Evolutionary conservation across 1,284 basidiomycete species (phyloP), one percentile per base, ranked within the genome.

Genomic region (Apiotrichum mycotoxinovorans): DNA sequence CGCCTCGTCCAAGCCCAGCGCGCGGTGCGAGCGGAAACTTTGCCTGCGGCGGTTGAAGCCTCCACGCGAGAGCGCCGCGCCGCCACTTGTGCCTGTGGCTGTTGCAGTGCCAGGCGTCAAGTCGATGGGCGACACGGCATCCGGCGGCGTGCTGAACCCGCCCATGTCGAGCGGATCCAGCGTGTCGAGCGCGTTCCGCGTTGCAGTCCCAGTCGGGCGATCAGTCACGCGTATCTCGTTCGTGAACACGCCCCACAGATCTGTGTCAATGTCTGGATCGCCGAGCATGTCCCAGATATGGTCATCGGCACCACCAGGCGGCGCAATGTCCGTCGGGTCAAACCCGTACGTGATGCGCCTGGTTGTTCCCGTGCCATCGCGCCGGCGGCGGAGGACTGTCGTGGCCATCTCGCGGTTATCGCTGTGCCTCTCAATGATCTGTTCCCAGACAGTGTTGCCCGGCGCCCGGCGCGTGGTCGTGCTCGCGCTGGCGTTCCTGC

Each of bases 281-380:
- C 90, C 88, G 54, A 91, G 76, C 17, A 88, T 87, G 69, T 91
- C 89, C 58, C 61, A 59, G 52, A 60, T 59, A 40, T 59, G 61
- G 22, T 59, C 57, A 49, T 59, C 52, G 25, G 40, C 30, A 17
- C 57, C 55, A 3, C 57, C 57, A 0, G 56, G 57, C 11, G 56
- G 51, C 12, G 49, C 46, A 25, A 62, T 58, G 60, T 62, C 60
- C 8, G 43, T 41, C 8, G 56, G 56, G 27, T 58, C 60, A 23
- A 53, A 62, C 37, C 33, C 30, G 51, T 56, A 58, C 2, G 26
- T 45, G n/a, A 33, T 26, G 20, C 51, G 52, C 8, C 48, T 30
- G 7, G 30, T 25, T 25, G 37, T 42, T 20, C 30, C 51, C 17
- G 42, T 43, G 35, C 43, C 52, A 15, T 25, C 35, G 34, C 42